These are phyloP conservation scores for Carex parvula DNA, from an alignment of 176 grass and related monocot genomes.

Conservation along the genomic window DNA sequence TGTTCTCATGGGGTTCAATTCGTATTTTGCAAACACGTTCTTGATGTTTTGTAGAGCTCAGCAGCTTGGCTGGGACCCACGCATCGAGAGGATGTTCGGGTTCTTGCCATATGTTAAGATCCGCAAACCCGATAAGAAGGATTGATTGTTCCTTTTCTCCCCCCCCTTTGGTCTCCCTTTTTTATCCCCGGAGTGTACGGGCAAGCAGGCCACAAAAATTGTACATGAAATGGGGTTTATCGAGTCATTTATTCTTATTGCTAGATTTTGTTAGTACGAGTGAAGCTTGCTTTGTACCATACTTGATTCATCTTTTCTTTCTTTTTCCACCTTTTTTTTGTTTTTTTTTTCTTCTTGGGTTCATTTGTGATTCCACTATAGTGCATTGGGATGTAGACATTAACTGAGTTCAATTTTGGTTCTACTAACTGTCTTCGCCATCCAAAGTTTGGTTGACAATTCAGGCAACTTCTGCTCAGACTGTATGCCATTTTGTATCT, in stretches of 20 bases:
- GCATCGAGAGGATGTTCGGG: slow-evolving; percentile 41
- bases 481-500: background rate
- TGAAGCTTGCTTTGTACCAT: slow-evolving; percentile 68
- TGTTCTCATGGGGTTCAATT: slow-evolving; percentile 82
- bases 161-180: slow-evolving; percentile 25
- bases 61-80: slow-evolving; percentile 62
- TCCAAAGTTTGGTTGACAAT: background rate
- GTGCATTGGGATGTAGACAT: slow-evolving; percentile 18
- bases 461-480: background rate
- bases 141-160: slow-evolving; percentile 33
- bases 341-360: background rate
- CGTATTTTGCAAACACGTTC: slow-evolving; percentile 80
- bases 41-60: slow-evolving; percentile 88
- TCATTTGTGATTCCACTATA: slow-evolving; percentile 10
- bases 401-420: slow-evolving; percentile 31
- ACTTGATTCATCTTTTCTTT: slow-evolving; percentile 25
- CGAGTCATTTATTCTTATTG: slow-evolving; percentile 25
- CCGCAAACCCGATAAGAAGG: slow-evolving; percentile 62
- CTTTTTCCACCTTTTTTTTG: background rate
- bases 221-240: slow-evolving; percentile 45
- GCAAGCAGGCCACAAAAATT: slow-evolving; percentile 47
- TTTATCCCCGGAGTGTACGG: slow-evolving; percentile 44
- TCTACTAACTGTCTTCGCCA: slow-evolving; percentile 14
- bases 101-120: slow-evolving; percentile 79
- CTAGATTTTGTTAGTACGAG: slow-evolving; percentile 46